Base-by-base conservation (phyloP, 2,329 filamentous ascomycete species). In the Diplodia mutila region DNA sequence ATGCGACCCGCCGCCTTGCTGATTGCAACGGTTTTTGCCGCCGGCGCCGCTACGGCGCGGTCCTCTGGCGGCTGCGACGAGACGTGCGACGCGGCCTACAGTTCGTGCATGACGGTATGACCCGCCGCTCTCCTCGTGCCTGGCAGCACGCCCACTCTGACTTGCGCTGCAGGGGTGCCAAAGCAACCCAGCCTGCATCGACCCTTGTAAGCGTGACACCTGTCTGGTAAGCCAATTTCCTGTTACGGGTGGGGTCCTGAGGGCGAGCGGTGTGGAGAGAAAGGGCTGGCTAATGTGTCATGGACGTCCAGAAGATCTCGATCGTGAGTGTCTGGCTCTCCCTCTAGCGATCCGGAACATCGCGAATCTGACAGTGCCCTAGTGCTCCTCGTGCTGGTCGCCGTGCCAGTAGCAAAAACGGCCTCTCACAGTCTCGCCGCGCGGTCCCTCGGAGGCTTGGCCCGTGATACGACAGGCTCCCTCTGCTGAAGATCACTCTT, bases 141-240 rank as follows among this genome's bases (percentile, higher is more conserved):
- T 66, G 54, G 46, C 39, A 59, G 53, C 23, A n/a, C 51, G 18
- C 37, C 55, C 55, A 48, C 51, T 61, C 42, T 66, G 55, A 67
- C 61, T 21, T 42, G 25, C 29, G 16, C 18, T 37, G 34, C 66
- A 67, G 66, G 55, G 66, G 29, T 67, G 66, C 57, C 51, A 54
- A 27, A 37, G 66, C 66, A 63, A 61, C 46, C 55, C 57, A 21
- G 57, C 49, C 48, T 67, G 66, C 66, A 67, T 67, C 49, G 57
- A 67, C 48, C 66, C 66, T 63, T 67, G 66, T 37, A 61, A 63
- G 34, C 66, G 66, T 67, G 34, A 46, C 57, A 67, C 66, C 37
- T 67, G 66, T 55, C 12, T 23, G 49, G 66, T 67, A 54, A 63
- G 66, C 48, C 46, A 51, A n/a, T 42, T 34, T 61, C 18, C 48